Conservation (phyloP, 495 filamentous ascomycete species). For the Hypoxylon crocopeplum region DNA sequence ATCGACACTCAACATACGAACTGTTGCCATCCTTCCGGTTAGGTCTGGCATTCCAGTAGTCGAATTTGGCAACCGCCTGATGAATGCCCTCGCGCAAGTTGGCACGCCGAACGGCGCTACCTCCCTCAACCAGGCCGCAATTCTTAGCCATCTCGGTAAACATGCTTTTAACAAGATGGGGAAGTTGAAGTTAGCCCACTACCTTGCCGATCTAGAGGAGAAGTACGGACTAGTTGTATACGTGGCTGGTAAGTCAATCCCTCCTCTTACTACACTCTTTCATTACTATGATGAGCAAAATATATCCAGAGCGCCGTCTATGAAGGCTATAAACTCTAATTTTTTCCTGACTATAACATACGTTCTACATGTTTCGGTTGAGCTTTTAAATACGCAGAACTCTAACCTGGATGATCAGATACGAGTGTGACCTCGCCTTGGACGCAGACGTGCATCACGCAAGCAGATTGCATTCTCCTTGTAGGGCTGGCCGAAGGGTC, state of each 20-base stretch:
- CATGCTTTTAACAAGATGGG: constrained; percentile 98
- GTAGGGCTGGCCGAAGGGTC: constrained; percentile 92
- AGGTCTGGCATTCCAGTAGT: constrained; percentile 91
- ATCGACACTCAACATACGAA: constrained; percentile 90
- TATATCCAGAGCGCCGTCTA: constrained; percentile 47
- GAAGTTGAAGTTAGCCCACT: constrained; percentile 93
- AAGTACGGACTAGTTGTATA: constrained; percentile 96
- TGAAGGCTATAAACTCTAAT: constrained; percentile 57
- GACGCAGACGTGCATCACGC: constrained; percentile 97
- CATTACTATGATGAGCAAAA: constrained; percentile 53
- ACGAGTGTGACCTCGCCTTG: constrained; percentile 95
- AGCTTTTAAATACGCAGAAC: neutral
- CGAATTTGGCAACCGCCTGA: constrained; percentile 90
- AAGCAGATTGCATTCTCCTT: constrained; percentile 93
- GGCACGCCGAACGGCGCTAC: constrained; percentile 89
- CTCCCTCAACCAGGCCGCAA: constrained; percentile 89
- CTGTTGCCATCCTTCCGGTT: constrained; percentile 89
- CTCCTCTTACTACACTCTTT: constrained; percentile 1
- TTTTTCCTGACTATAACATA: constrained; percentile 48
- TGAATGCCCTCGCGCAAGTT: constrained; percentile 86
- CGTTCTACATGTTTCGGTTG: neutral
- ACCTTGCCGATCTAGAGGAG: constrained; percentile 95
- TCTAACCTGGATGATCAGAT: constrained; percentile 54
- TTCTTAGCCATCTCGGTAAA: constrained; percentile 90
- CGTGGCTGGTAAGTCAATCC: constrained; percentile 72